These are phyloP conservation scores for Suhomyces kilbournensis DNA, from an alignment of 805 yeast species.

Conservation along the genomic window DNA sequence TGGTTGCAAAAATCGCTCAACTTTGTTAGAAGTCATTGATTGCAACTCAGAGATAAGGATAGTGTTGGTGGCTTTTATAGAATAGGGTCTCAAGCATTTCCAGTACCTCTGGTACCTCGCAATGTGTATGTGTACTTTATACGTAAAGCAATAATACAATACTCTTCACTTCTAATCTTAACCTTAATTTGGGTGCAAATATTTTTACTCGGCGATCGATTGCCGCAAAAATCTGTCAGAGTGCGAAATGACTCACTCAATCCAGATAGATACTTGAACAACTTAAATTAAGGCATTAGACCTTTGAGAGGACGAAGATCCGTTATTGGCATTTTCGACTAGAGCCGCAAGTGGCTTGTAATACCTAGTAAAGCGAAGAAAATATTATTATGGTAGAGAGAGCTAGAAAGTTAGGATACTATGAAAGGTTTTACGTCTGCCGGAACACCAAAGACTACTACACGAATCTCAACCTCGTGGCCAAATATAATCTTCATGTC, in stretches of 20 bases:
- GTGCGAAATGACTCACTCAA: not conserved
- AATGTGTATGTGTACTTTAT: too few species aligned
- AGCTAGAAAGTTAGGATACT: not conserved
- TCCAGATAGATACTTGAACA: not conserved
- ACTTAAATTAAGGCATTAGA: not conserved
- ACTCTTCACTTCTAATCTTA: too few species aligned
- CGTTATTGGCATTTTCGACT: not conserved
- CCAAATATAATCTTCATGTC: constrained; percentile 2
- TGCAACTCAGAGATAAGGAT: too few species aligned
- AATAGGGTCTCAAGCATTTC: too few species aligned
- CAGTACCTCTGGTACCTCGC: too few species aligned
- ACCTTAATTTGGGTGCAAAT: not conserved
- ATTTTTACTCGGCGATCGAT: not conserved
- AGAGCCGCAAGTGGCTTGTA: not conserved
- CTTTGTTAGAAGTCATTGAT: too few species aligned
- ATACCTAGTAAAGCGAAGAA: not conserved
- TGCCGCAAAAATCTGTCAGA: not conserved
- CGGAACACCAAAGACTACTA: constrained; percentile 9
- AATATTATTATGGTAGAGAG: not conserved
- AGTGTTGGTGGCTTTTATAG: too few species aligned
- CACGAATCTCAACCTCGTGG: constrained; percentile 8
- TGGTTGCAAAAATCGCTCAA: too few species aligned
- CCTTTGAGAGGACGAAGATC: not conserved
- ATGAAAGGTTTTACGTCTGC: constrained; percentile 11
- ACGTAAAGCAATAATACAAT: too few species aligned